Evolutionary conservation across 192 early-diverging fungal species (phyloP).

Genomic region (Coemansia sp.): DNA sequence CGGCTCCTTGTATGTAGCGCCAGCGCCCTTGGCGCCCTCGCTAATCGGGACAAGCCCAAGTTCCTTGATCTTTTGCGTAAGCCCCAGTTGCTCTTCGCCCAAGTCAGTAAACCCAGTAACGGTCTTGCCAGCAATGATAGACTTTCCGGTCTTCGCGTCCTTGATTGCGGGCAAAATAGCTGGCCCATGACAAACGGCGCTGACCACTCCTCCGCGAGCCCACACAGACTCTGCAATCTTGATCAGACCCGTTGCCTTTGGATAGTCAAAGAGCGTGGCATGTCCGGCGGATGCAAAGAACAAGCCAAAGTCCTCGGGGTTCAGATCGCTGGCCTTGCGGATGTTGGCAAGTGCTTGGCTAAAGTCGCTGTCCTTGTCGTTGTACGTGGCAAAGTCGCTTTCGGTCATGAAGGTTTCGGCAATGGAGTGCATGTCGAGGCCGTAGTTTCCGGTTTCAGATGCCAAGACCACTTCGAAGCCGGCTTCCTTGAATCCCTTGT

Average conservation of each 20-base stretch:
- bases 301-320: slow-evolving; percentile 55
- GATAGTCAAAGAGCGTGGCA: slow-evolving; percentile 59
- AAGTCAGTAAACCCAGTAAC: slow-evolving; percentile 75
- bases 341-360: slow-evolving; percentile 44
- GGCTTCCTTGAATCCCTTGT: slow-evolving; percentile 39
- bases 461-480: slow-evolving; percentile 61
- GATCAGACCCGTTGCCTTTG: slow-evolving; percentile 50
- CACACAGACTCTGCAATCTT: slow-evolving; percentile 58
- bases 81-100: slow-evolving; percentile 61
- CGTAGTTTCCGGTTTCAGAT: slow-evolving; percentile 58
- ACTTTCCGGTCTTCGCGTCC: slow-evolving; percentile 59
- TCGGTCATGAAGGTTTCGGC: slow-evolving; percentile 46
- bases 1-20: slow-evolving; percentile 61
- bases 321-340: slow-evolving; percentile 53
- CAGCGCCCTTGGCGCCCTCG: slow-evolving; percentile 49
- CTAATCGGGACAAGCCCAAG: slow-evolving; percentile 47
- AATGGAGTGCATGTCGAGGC: slow-evolving; percentile 58
- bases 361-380: slow-evolving; percentile 48
- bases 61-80: slow-evolving; percentile 46
- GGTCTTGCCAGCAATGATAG: slow-evolving; percentile 62
- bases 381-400: slow-evolving; percentile 36
- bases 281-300: slow-evolving; percentile 63
- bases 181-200: slow-evolving; percentile 65
- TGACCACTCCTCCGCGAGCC: slow-evolving; percentile 57
- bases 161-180: slow-evolving; percentile 68